phyloP scores from a whole-genome alignment of 2,329 filamentous ascomycete species.

The Fonsecaea erecta region DNA sequence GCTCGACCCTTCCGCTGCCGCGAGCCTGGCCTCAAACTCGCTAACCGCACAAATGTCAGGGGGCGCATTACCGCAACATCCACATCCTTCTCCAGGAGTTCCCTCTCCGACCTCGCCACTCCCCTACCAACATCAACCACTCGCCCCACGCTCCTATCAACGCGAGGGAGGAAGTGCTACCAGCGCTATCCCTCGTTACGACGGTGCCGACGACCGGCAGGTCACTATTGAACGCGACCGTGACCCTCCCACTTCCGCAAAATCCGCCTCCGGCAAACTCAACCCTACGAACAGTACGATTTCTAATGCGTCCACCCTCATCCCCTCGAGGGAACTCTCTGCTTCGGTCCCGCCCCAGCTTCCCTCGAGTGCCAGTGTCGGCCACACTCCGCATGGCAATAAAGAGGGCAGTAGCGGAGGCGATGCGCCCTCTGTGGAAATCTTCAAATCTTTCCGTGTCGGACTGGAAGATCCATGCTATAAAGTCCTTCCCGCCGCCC shows the following conservation, averaged over 20 bases:
- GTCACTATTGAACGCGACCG: slow-evolving; percentile 41
- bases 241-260: slow-evolving; percentile 39
- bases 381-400: slow-evolving; percentile 23
- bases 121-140: slow-evolving; percentile 48
- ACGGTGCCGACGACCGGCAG: slow-evolving; percentile 46
- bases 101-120: slow-evolving; percentile 53
- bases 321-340: slow-evolving; percentile 34
- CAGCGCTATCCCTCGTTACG: slow-evolving; percentile 42
- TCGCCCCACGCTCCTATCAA: slow-evolving; percentile 51
- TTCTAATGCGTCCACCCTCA: slow-evolving; percentile 35
- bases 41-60: slow-evolving; percentile 67
- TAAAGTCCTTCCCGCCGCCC: slow-evolving; percentile 91
- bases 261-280: slow-evolving; percentile 32
- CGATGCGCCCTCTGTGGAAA: slow-evolving; percentile 69
- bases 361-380: slow-evolving; percentile 31
- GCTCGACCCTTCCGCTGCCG: slow-evolving; percentile 71
- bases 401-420: slow-evolving; percentile 8
- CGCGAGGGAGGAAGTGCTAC: slow-evolving; percentile 40
- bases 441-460: slow-evolving; percentile 98
- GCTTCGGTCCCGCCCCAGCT: slow-evolving; percentile 35
- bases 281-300: slow-evolving; percentile 33
- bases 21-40: slow-evolving; percentile 71
- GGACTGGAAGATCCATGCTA: slow-evolving; percentile 98
- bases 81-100: slow-evolving; percentile 50
- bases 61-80: slow-evolving; percentile 62